A percentile compares a stretch with the other conserved stretches of the same genome.
phyloP scores from a whole-genome alignment of 2,329 filamentous ascomycete species.

The Fusarium sarcochroum region DNA sequence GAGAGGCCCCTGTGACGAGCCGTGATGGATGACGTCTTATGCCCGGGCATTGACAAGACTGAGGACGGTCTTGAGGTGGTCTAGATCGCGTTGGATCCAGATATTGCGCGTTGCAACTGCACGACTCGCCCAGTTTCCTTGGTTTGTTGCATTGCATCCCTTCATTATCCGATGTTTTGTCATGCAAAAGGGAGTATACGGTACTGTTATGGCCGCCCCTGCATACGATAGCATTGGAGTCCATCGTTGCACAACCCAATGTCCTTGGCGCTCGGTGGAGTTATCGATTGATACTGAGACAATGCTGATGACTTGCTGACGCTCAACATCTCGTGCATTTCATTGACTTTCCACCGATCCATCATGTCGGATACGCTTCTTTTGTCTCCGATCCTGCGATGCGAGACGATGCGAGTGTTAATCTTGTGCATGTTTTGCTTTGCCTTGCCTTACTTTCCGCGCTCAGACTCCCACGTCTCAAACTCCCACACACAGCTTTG shows the following conservation, averaged over 20 bases:
- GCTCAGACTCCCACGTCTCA: constrained; percentile 29
- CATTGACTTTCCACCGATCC: constrained; percentile 18
- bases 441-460: constrained; percentile 4
- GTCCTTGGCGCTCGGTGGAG: constrained; percentile 19
- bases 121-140: constrained; percentile 28
- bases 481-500: constrained; percentile 13
- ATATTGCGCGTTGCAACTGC: constrained; percentile 9
- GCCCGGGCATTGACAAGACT: neutral
- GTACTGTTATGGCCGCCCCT: constrained; percentile 20
- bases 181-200: neutral
- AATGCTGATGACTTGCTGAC: constrained; percentile 38
- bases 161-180: neutral
- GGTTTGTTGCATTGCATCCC: constrained; percentile 10
- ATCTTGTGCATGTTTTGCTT: constrained; percentile 16
- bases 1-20: constrained; percentile 21
- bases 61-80: constrained; percentile 16
- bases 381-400: constrained; percentile 25
- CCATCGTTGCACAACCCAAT: constrained; percentile 14
- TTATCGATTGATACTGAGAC: constrained; percentile 30
- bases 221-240: neutral
- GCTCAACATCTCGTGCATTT: constrained; percentile 8
- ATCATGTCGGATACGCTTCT: constrained; percentile 12
- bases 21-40: constrained; percentile 37
- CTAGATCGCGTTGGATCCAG: constrained; percentile 34
- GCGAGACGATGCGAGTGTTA: constrained; percentile 5